Evolutionary conservation across 345 rosid species (phyloP), one percentile per base, ranked within the genome.

Genomic region (Citrus inodora): DNA sequence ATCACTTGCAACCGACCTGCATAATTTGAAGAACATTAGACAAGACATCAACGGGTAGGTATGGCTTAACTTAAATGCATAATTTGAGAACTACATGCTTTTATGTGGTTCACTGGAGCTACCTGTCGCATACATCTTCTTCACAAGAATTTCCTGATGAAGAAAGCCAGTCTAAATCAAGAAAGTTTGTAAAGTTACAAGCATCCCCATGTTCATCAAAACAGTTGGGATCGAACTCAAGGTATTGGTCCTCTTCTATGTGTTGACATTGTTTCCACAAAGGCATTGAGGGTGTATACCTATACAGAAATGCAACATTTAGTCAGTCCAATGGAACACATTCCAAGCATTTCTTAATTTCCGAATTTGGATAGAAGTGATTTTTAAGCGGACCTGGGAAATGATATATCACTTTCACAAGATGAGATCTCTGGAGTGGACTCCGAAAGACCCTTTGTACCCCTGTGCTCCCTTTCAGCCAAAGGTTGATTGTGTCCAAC

Each of bases 91-190:
- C 14, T 60, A n/a, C 2, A 6, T 35, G 4, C 24, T 56, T 22
- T 25, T 21, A 7, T 13, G 65, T 28, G 6, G 63, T 48, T 3
- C 77, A 59, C n/a, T 46, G 24, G 25, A 72, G 38, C 32, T 87
- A 96, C 98, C 98, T 92, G 75, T 87, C 92, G 79, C 76, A 85
- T 59, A 76, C 78, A 77, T 94, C 97, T 71, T 91, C 98, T 72
- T 94, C 97, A 13, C 89, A 89, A 11, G 97, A 92, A 88, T 92
- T 92, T 76, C 92, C 99, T 10, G 99, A 92, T 70, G 99, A 94
- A 81, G 98, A 96, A 70, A 89, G 85, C 95, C 95, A 90, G n/a
- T 90, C 99, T 81, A 89, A 73, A 81, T 92, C 96, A 59, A 89
- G 81, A 77, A 95, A 93, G 82, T 87, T 80, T 68, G 91, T 83